Conservation (phyloP, 768 basidiomycete species). For the Leccinum broughii region DNA sequence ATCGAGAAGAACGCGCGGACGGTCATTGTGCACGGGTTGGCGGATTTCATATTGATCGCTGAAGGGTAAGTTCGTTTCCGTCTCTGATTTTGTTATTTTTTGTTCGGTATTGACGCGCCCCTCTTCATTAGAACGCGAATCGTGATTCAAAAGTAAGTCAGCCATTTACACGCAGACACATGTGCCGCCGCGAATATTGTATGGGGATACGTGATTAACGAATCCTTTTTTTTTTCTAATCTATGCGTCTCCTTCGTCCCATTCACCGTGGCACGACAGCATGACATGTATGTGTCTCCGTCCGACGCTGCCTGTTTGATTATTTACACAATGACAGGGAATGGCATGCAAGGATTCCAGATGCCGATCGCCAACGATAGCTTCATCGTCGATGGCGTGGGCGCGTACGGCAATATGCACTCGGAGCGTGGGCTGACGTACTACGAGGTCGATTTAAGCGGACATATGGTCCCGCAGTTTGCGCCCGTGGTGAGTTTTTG, state of each 20-base stretch:
- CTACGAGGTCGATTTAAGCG: conserved; percentile 64
- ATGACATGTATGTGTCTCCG: background rate
- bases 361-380: conserved; percentile 63
- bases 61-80: conserved; percentile 53
- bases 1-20: conserved; percentile 72
- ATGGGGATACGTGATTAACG: background rate
- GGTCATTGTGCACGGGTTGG: conserved; percentile 72
- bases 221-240: background rate
- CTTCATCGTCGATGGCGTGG: conserved; percentile 70
- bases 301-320: background rate
- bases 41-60: conserved; percentile 72
- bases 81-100: background rate
- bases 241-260: background rate
- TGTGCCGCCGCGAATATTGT: background rate
- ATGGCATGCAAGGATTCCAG: conserved; percentile 64
- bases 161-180: background rate
- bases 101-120: background rate
- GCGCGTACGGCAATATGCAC: conserved; percentile 64
- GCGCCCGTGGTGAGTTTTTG: conserved; percentile 54
- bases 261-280: conserved; percentile 6
- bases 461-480: conserved; percentile 77
- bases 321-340: background rate
- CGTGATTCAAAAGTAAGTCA: conserved; percentile 60
- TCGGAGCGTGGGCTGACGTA: conserved; percentile 69
- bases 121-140: conserved; percentile 41